Evolutionary conservation across 768 basidiomycete genomes (phyloP).

Genomic region (Amanita subjunquillea): DNA sequence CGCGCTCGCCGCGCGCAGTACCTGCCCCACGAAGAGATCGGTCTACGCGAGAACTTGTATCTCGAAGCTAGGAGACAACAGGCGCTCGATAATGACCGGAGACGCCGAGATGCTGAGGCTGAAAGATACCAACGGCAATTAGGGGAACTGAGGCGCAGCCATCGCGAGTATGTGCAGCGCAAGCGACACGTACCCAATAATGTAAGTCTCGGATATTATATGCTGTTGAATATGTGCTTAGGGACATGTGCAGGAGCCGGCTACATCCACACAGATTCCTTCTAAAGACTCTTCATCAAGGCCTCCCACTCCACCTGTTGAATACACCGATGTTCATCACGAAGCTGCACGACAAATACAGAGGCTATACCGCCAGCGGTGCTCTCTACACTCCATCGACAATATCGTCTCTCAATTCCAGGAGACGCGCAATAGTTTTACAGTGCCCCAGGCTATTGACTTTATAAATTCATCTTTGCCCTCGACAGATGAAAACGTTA

Average conservation of each 20-base stretch:
- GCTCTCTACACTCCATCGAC: slow-evolving; percentile 29
- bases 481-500: slow-evolving; percentile 15
- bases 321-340: slow-evolving; percentile 21
- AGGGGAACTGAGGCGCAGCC: slow-evolving; percentile 8
- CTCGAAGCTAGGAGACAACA: slow-evolving; percentile 22
- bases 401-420: slow-evolving; percentile 33
- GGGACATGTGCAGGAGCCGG: slow-evolving; percentile 1
- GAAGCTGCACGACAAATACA: slow-evolving; percentile 40
- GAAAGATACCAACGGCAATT: slow-evolving; percentile 6
- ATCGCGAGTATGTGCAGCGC: background rate
- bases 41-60: slow-evolving; percentile 21
- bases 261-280: background rate
- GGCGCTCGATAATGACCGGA: slow-evolving; percentile 16
- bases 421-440: slow-evolving; percentile 28
- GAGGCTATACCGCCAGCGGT: slow-evolving; percentile 31
- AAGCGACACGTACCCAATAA: background rate
- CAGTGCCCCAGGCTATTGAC: slow-evolving; percentile 34
- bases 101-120: slow-evolving; percentile 13
- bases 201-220: background rate
- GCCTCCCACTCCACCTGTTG: slow-evolving; percentile 6
- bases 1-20: slow-evolving; percentile 27
- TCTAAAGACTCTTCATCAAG: slow-evolving; percentile 6
- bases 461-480: slow-evolving; percentile 24
- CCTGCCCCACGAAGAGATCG: slow-evolving; percentile 27
- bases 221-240: slow-evolving; percentile 1